These are phyloP conservation scores for Cercospora sp. DNA, from an alignment of 2,329 filamentous ascomycete species.

Conservation along the genomic window DNA sequence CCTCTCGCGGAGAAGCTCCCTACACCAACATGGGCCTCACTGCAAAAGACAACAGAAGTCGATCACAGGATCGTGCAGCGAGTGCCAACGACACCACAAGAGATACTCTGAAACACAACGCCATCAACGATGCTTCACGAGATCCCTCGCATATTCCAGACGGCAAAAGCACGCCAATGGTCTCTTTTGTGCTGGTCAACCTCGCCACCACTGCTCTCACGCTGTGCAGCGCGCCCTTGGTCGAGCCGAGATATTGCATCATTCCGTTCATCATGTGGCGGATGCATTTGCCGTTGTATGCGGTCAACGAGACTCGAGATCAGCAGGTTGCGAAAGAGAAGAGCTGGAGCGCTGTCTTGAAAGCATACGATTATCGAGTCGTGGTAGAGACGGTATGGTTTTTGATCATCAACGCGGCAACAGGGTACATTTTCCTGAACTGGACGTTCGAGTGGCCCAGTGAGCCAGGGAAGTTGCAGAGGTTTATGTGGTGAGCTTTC, in stretches of 20 bases:
- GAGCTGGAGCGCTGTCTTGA: conserved; percentile 19
- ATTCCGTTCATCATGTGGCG: conserved; percentile 94
- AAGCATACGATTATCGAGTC: conserved; percentile 44
- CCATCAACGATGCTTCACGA: conserved; percentile 9
- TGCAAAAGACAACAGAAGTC: background rate
- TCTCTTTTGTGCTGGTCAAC: conserved; percentile 60
- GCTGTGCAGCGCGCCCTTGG: conserved; percentile 82
- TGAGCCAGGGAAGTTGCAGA: conserved; percentile 62
- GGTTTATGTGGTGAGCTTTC: conserved; percentile 72
- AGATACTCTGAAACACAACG: conserved; percentile 12
- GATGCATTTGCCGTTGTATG: conserved; percentile 64
- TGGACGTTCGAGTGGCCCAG: conserved; percentile 67
- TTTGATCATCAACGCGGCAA: conserved; percentile 61
- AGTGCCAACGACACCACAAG: background rate
- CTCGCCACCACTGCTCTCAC: conserved; percentile 72
- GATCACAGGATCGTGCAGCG: background rate
- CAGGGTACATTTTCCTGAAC: conserved; percentile 70
- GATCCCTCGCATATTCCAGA: conserved; percentile 28
- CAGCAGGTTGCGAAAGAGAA: conserved; percentile 6
- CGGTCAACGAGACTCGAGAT: conserved; percentile 13
- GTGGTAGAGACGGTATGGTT: conserved; percentile 71
- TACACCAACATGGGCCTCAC: background rate
- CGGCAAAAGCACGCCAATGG: conserved; percentile 32
- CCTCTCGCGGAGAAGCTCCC: conserved; percentile 50
- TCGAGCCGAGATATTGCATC: conserved; percentile 96